These are phyloP conservation scores for Russula dissimulans DNA, from an alignment of 768 basidiomycete species.

Conservation along the genomic window DNA sequence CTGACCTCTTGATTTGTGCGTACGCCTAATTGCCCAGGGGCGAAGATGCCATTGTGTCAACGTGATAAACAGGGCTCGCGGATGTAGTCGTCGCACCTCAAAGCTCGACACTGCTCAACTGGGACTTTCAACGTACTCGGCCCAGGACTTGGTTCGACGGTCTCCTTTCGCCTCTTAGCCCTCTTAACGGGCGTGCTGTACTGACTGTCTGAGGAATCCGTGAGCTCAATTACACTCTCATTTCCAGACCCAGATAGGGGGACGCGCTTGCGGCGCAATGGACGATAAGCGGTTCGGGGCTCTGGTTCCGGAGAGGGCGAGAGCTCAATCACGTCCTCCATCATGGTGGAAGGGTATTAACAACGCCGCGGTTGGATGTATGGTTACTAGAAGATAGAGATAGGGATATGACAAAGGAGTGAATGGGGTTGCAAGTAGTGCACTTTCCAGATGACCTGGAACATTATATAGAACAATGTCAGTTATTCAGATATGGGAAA, in stretches of 20 bases:
- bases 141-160: neutral
- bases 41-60: neutral
- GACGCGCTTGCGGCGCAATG: constrained; percentile 13
- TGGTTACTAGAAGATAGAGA: neutral
- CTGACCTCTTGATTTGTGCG: neutral
- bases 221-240: constrained; percentile 39
- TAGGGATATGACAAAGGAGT: neutral
- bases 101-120: neutral
- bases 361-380: neutral
- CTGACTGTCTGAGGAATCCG: constrained; percentile 40
- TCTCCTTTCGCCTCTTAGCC: neutral
- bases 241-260: constrained; percentile 6
- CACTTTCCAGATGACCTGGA: neutral
- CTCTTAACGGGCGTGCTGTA: neutral
- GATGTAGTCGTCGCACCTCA: constrained; percentile 1
- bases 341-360: neutral
- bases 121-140: neutral
- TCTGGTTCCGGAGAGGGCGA: constrained; percentile 12
- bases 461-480: neutral
- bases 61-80: neutral
- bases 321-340: constrained; percentile 17
- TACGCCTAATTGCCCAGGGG: neutral
- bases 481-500: neutral
- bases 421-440: neutral
- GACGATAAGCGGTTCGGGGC: neutral